A percentile compares a stretch with the other conserved stretches of the same genome.
These are phyloP conservation scores for Cicer cuneatum DNA, from an alignment of 306 rosid genomes.

Conservation along the genomic window DNA sequence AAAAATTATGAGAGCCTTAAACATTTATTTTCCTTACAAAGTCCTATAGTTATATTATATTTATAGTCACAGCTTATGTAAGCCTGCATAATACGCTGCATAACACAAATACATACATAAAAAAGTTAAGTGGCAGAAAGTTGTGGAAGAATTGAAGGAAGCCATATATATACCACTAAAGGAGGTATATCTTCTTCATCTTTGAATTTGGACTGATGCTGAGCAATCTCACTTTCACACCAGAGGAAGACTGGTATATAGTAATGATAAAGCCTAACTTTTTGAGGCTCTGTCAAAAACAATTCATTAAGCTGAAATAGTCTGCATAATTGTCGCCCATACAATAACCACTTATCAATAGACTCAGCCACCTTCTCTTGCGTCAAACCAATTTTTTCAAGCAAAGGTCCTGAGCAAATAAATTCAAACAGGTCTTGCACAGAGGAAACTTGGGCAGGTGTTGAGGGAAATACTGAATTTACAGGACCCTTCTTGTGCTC, in stretches of 20 bases:
- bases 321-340: constrained; percentile 67
- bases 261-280: constrained; percentile 92
- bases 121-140: not conserved
- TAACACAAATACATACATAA: no score
- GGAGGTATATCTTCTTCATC: constrained; percentile 81
- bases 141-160: not conserved
- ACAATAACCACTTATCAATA: constrained; percentile 77
- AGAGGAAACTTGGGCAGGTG: constrained; percentile 73
- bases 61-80: not conserved
- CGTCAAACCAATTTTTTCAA: constrained; percentile 67
- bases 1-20: constrained; percentile 19
- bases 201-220: constrained; percentile 69
- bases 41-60: not conserved
- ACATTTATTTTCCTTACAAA: not conserved
- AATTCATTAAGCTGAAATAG: constrained; percentile 81
- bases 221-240: constrained; percentile 79
- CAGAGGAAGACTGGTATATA: constrained; percentile 87
- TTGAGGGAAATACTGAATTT: constrained; percentile 59
- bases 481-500: constrained; percentile 50
- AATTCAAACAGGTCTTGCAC: constrained; percentile 76
- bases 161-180: constrained; percentile 59
- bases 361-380: constrained; percentile 67
- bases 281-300: constrained; percentile 69
- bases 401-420: constrained; percentile 85
- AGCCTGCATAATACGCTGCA: no score